Evolutionary conservation across 306 rosid genomes (phyloP), one percentile per base, ranked within the genome.

Genomic region (Prunus campanulata): DNA sequence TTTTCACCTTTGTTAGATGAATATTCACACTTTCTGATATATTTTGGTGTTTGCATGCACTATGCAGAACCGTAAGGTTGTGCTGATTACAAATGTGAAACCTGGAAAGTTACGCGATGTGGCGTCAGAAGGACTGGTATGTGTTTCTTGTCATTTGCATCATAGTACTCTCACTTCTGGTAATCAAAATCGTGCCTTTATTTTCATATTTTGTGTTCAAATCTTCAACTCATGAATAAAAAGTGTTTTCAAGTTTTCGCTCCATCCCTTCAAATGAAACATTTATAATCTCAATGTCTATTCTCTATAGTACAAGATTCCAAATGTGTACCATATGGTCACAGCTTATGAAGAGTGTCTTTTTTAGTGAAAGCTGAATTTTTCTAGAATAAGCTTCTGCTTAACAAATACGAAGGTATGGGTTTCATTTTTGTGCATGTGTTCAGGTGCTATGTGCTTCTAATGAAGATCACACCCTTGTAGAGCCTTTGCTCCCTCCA

Each of bases 81-180:
- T 81, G 63, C 93, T 95, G 81, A 85, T 95, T 70, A 92, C 96
- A 78, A 95, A 95, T 79, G 99, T 95, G 74, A 95, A 92, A 80
- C 98, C 98, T 82, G 97, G 99, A 83, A 95, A 90, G 81, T 90
- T 95, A 63, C 91, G 99, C 47, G 99, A 95, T 74, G 93, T 95
- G 79, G 27, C 83, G 87, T 95, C 98, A n/a, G 93, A 95, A 86
- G 99, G 99, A 77, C 82, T 95, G 97, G 99, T 95, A 86, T 59
- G 64, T 25, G 30, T 64, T 52, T 77, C 24, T 66, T 74, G n/a
- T 70, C 68, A 56, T 30, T 78, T 44, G 35, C 27, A 24, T 59
- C 57, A 18, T 44, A 61, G 24, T 39, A 29, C 73, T 30, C 60
- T 42, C 13, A 24, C 69, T 15, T 48, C 71, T 48, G 15, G 59